These are phyloP conservation scores for Myxozyma geophila DNA, from an alignment of 805 yeast genomes.

Conservation along the genomic window DNA sequence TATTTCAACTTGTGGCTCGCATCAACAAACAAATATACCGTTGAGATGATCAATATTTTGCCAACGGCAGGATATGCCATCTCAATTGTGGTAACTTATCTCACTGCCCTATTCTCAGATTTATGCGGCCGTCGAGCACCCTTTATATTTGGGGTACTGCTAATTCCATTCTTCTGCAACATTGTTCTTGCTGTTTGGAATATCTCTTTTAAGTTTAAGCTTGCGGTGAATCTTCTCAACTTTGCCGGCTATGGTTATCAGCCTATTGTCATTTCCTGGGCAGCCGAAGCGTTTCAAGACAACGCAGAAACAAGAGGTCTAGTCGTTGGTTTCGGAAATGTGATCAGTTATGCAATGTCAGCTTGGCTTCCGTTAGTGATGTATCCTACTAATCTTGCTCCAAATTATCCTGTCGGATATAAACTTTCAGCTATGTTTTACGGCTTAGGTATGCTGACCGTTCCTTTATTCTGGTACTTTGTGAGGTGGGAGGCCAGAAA, in stretches of 20 bases:
- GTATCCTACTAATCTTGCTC: slow-evolving; percentile 46
- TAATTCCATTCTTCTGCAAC: slow-evolving; percentile 59
- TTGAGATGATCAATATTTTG: slow-evolving; percentile 54
- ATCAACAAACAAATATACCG: slow-evolving; percentile 49
- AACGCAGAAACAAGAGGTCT: slow-evolving; percentile 40
- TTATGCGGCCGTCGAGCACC: slow-evolving; percentile 1
- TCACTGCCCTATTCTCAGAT: slow-evolving; percentile 50
- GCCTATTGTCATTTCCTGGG: slow-evolving; percentile 30
- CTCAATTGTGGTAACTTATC: slow-evolving; percentile 41
- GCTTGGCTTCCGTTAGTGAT: slow-evolving; percentile 51
- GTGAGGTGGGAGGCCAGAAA: slow-evolving; percentile 10
- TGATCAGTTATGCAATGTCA: slow-evolving; percentile 43
- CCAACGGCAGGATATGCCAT: slow-evolving; percentile 60
- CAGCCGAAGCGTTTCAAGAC: slow-evolving; percentile 39
- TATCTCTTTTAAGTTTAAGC: slow-evolving; percentile 40
- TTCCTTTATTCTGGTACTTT: slow-evolving; percentile 17
- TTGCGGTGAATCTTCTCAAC: slow-evolving; percentile 5
- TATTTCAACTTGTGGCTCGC: slow-evolving; percentile 62
- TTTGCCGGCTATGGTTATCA: slow-evolving; percentile 1
- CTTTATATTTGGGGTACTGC: slow-evolving; percentile 53
- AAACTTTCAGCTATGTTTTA: slow-evolving; percentile 17
- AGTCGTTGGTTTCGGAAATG: slow-evolving; percentile 43
- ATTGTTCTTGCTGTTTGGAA: slow-evolving; percentile 60
- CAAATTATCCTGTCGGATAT: slow-evolving; percentile 40
- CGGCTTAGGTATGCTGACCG: slow-evolving; percentile 8